Evolutionary conservation across 345 rosid genomes (phyloP).

Genomic region (Syzygium aqueum): DNA sequence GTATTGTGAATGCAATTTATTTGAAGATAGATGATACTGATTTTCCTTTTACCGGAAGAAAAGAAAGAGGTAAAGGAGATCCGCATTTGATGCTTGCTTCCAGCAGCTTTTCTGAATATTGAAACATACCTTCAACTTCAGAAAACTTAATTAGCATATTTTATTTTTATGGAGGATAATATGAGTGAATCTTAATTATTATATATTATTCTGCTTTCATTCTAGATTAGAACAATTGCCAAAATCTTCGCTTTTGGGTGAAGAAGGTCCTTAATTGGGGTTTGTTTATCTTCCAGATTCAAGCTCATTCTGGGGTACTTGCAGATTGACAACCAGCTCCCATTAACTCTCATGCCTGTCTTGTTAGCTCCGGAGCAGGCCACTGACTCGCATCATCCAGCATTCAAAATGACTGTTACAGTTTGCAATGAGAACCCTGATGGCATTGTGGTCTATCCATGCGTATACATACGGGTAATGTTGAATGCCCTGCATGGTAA

Average conservation of each 20-base stretch:
- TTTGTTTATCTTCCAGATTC: conserved; percentile 49
- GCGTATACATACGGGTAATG: conserved; percentile 85
- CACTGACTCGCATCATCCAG: conserved; percentile 70
- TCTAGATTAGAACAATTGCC: neutral
- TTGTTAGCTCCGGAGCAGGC: conserved; percentile 78
- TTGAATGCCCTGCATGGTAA: neutral
- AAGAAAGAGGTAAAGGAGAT: neutral
- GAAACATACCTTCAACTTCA: neutral
- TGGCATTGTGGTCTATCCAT: conserved; percentile 76
- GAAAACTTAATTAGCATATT: neutral
- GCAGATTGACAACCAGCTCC: conserved; percentile 97
- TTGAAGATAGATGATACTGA: neutral
- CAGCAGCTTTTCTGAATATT: neutral
- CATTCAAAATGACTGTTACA: conserved; percentile 85
- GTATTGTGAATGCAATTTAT: neutral
- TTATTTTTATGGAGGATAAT: neutral
- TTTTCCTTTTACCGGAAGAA: neutral
- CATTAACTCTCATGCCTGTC: conserved; percentile 89
- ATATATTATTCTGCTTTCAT: neutral
- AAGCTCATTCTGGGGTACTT: conserved; percentile 77
- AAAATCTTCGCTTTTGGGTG: neutral
- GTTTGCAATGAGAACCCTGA: conserved; percentile 64
- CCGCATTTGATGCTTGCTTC: neutral
- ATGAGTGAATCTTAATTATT: neutral
- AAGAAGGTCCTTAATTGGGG: neutral